Conservation (phyloP, 2,329 filamentous ascomycete genomes). For the Colletotrichum sojae region DNA sequence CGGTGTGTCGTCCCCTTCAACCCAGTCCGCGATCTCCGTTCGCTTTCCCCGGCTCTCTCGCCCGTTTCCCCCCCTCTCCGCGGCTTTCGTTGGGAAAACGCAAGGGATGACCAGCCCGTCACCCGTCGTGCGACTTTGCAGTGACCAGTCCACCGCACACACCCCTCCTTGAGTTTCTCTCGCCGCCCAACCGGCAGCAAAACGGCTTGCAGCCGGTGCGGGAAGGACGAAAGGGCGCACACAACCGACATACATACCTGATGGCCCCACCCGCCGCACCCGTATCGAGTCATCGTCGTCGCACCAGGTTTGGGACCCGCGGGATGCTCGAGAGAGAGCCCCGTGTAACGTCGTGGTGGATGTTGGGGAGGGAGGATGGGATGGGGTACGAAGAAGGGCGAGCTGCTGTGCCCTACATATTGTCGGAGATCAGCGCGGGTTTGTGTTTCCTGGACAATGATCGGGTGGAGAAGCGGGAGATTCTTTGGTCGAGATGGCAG, state of each 20-base stretch:
- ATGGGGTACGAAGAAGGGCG: not conserved
- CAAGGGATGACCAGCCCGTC: not conserved
- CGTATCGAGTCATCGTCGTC: slow-evolving; percentile 23
- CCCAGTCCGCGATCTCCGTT: no score
- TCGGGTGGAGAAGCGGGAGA: not conserved
- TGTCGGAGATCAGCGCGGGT: slow-evolving; percentile 2
- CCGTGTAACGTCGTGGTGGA: not conserved
- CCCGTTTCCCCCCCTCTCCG: no score
- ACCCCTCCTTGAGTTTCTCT: not conserved
- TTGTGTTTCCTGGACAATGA: slow-evolving; percentile 4
- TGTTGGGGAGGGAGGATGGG: no score
- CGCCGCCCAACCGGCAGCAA: not conserved
- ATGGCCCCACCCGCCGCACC: not conserved
- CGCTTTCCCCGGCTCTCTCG: no score
- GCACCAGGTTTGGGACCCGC: slow-evolving; percentile 20
- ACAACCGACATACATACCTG: not conserved
- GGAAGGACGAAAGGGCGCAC: not conserved
- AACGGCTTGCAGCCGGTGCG: slow-evolving; percentile 20
- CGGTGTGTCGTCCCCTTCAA: no score
- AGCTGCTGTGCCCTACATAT: not conserved
- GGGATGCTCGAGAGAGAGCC: slow-evolving; percentile 5
- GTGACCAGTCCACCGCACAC: not conserved
- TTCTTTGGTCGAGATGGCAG: not conserved
- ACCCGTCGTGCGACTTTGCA: not conserved
- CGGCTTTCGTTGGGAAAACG: not conserved